Evolutionary conservation across 106 monocot genomes (phyloP).

Genomic region (Dioscorea zingiberensis): DNA sequence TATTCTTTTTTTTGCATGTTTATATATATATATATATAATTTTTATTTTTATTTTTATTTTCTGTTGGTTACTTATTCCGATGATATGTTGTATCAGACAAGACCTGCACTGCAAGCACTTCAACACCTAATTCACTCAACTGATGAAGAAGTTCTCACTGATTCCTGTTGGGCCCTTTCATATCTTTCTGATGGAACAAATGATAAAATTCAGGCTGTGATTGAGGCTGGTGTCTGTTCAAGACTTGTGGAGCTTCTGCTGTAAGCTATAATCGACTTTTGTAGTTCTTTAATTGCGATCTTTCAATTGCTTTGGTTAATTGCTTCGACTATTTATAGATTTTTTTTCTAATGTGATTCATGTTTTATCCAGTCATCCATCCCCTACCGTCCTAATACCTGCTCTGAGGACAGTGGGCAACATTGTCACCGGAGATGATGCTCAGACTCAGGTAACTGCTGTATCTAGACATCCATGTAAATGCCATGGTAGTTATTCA

Average conservation of each 20-base stretch:
- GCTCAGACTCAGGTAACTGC: conserved; percentile 40
- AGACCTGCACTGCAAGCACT: conserved; percentile 29
- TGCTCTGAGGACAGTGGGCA: conserved; percentile 29
- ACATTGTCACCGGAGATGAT: conserved; percentile 58
- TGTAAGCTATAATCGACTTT: conserved; percentile 14
- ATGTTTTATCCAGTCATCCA: conserved; percentile 18
- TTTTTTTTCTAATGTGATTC: background rate
- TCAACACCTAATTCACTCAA: conserved; percentile 28
- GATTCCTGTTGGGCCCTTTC: conserved; percentile 42
- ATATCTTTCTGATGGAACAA: conserved; percentile 37
- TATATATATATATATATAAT: no score
- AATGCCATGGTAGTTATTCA: background rate
- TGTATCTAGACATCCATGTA: background rate
- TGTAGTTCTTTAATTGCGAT: background rate
- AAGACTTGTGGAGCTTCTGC: conserved; percentile 32
- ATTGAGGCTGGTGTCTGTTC: conserved; percentile 38
- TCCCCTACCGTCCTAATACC: conserved; percentile 29
- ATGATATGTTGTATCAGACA: conserved; percentile 16
- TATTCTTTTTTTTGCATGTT: no score
- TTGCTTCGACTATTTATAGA: background rate
- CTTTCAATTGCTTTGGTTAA: background rate
- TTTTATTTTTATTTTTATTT: no score
- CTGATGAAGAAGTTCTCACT: conserved; percentile 36
- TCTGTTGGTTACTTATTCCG: no score
- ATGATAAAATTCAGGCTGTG: conserved; percentile 32